Evolutionary conservation across 106 monocot genomes (phyloP).

Genomic region (Platanthera guangdongensis): DNA sequence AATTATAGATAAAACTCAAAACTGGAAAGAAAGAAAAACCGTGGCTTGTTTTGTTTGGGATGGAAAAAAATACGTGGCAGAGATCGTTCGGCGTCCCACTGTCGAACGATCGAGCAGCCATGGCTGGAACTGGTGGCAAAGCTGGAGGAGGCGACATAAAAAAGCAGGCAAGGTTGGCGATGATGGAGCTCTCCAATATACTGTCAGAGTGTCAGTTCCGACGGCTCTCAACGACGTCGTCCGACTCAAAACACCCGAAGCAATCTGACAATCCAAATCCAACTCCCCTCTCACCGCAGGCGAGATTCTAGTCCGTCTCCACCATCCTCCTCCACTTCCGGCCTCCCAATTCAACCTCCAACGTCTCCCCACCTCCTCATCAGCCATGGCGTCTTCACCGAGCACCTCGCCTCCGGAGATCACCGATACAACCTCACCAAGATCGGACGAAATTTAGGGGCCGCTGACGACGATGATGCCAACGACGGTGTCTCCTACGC

Average conservation of each 20-base stretch:
- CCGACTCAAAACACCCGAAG: conserved; percentile 53
- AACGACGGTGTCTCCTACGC: conserved; percentile 37
- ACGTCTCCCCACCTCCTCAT: conserved; percentile 70
- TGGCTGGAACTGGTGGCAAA: neutral
- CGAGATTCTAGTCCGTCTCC: conserved; percentile 36
- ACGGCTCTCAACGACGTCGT: conserved; percentile 70
- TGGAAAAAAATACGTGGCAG: no score
- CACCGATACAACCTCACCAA: conserved; percentile 51
- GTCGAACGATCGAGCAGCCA: neutral
- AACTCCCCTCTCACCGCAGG: conserved; percentile 49
- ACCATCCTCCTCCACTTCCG: conserved; percentile 15
- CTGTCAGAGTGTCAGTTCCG: conserved; percentile 65
- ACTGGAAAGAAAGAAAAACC: no score
- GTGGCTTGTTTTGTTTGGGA: no score
- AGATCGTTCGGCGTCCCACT: no score
- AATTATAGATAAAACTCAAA: no score
- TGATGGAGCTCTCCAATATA: conserved; percentile 79
- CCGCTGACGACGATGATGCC: conserved; percentile 11
- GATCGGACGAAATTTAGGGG: conserved; percentile 39
- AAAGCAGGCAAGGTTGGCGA: conserved; percentile 29
- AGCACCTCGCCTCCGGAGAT: conserved; percentile 12
- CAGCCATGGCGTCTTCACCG: conserved; percentile 57
- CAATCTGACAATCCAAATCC: conserved; percentile 40
- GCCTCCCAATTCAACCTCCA: conserved; percentile 35
- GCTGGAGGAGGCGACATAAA: neutral